These are phyloP conservation scores for Sechiopsis laciniata DNA, from an alignment of 306 rosid genomes.

Conservation along the genomic window DNA sequence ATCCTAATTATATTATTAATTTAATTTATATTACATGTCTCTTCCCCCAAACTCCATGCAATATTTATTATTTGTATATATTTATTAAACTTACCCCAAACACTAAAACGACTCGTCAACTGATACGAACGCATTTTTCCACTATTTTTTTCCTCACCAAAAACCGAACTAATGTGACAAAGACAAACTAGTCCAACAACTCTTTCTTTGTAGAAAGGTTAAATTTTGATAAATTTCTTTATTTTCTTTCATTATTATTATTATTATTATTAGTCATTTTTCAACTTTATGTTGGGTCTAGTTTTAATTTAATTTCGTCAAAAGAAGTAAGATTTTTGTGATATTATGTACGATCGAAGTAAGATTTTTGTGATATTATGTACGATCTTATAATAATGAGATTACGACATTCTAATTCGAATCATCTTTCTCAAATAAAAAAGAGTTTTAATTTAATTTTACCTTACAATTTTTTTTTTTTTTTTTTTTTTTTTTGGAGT, in stretches of 20 bases:
- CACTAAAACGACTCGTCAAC: slow-evolving; percentile 8
- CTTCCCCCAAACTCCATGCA: slow-evolving; percentile 15
- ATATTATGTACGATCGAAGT: no score
- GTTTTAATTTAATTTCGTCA: no score
- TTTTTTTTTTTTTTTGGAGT: no score
- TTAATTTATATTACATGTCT: not conserved
- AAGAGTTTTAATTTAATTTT: not conserved
- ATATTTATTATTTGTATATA: not conserved
- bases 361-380: no score
- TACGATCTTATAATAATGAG: no score
- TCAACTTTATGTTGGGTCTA: not conserved
- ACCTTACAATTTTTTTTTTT: no score
- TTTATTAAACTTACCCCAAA: not conserved
- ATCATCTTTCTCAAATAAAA: no score
- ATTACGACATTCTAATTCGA: no score
- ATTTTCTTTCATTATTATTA: not conserved
- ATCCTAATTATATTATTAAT: not conserved
- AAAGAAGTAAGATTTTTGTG: no score
- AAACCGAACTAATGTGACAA: not conserved
- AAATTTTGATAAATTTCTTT: not conserved
- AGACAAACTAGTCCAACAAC: slow-evolving; percentile 1
- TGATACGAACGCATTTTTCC: not conserved
- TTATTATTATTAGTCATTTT: no score
- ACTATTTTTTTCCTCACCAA: not conserved
- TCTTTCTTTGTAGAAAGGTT: not conserved